Evolutionary conservation across 345 rosid genomes (phyloP).

Genomic region (Triadica sebifera): DNA sequence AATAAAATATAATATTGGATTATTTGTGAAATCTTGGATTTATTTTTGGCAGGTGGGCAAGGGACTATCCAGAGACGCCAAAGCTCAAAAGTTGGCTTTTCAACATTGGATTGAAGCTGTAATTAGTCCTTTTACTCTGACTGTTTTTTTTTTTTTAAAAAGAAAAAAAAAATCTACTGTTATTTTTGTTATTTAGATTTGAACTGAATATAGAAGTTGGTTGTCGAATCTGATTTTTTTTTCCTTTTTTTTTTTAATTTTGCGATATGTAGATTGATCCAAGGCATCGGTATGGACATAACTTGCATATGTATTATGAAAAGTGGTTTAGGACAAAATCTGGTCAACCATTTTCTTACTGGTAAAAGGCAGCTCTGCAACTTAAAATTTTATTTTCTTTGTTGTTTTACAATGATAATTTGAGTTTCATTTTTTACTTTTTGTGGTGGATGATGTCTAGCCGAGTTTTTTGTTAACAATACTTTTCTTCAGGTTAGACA

Average conservation of each 20-base stretch:
- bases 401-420: neutral
- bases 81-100: conserved; percentile 84
- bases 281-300: conserved; percentile 87
- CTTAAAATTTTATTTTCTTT: neutral
- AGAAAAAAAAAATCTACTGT: neutral
- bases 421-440: neutral
- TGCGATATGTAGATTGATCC: conserved; percentile 66
- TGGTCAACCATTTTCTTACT: conserved; percentile 88
- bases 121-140: conserved; percentile 10
- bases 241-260: neutral
- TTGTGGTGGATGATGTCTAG: neutral
- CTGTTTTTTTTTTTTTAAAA: neutral
- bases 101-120: conserved; percentile 88
- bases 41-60: conserved; percentile 54
- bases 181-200: neutral
- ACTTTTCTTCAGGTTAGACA: conserved; percentile 66
- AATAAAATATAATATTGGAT: neutral
- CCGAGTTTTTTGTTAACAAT: conserved; percentile 3
- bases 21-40: neutral
- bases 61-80: conserved; percentile 52
- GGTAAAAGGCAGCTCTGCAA: conserved; percentile 40
- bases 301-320: conserved; percentile 66
- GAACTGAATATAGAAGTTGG: neutral
- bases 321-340: conserved; percentile 72
- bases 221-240: neutral